Conservation (phyloP, 768 basidiomycete species). For the Solioccasus polychromus region DNA sequence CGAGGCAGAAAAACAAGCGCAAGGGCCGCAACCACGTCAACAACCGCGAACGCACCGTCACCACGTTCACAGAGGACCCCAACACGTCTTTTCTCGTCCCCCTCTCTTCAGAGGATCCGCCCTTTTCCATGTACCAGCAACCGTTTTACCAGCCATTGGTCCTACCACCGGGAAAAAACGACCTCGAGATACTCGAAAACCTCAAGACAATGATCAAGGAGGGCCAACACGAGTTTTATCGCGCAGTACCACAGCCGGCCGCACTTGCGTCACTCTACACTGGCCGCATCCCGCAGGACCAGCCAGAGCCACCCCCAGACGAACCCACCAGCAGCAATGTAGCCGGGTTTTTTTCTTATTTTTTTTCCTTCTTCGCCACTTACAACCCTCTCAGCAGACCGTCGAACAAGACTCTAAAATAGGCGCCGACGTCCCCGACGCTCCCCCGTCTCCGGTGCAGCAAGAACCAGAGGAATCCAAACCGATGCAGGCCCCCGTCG, state of each 20-base stretch:
- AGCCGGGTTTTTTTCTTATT: no score
- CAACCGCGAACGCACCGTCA: slow-evolving; percentile 65
- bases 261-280: slow-evolving; percentile 63
- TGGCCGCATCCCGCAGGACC: slow-evolving; percentile 43
- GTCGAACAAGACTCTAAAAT: no score
- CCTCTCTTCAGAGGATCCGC: slow-evolving; percentile 47
- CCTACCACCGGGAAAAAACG: slow-evolving; percentile 56
- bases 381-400: slow-evolving; percentile 24
- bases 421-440: slow-evolving; percentile 18
- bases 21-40: slow-evolving; percentile 52
- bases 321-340: no score
- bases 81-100: slow-evolving; percentile 52
- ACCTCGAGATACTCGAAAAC: slow-evolving; percentile 72
- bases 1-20: slow-evolving; percentile 63
- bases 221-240: slow-evolving; percentile 70
- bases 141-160: slow-evolving; percentile 24
- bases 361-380: no score
- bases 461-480: slow-evolving; percentile 13
- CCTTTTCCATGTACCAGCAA: slow-evolving; percentile 38
- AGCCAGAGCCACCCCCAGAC: no score
- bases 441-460: slow-evolving; percentile 2
- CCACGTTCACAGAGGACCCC: slow-evolving; percentile 60
- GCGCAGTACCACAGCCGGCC: slow-evolving; percentile 61
- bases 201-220: slow-evolving; percentile 71
- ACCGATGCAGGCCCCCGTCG: slow-evolving; percentile 1